These are phyloP conservation scores for Exsudoporus frostii DNA, from an alignment of 768 basidiomycete species.

Conservation along the genomic window DNA sequence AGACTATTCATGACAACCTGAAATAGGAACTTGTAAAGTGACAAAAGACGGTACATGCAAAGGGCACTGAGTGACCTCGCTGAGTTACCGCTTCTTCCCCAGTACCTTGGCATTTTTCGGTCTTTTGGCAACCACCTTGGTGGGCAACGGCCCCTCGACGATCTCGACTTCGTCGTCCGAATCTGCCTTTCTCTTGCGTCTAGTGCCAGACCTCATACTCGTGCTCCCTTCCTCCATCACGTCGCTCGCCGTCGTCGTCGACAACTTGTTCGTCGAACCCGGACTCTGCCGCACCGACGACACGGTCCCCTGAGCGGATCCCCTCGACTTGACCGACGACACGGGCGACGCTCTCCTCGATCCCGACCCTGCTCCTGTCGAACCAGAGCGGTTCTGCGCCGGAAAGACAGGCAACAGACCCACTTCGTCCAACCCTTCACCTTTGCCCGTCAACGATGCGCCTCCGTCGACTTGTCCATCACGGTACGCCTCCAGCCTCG, in stretches of 20 bases:
- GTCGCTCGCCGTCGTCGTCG: slow-evolving; percentile 44
- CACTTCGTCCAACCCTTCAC: slow-evolving; percentile 31
- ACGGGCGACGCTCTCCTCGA: slow-evolving; percentile 45
- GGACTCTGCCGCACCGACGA: slow-evolving; percentile 47
- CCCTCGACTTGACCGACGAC: slow-evolving; percentile 47
- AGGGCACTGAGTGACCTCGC: neutral
- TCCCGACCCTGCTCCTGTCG: slow-evolving; percentile 10
- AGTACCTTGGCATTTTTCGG: slow-evolving; percentile 33
- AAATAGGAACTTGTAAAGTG: no score
- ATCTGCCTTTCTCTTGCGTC: slow-evolving; percentile 49
- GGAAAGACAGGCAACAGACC: slow-evolving; percentile 27
- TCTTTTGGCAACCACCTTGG: slow-evolving; percentile 37
- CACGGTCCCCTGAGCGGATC: slow-evolving; percentile 28
- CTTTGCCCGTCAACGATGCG: slow-evolving; percentile 3
- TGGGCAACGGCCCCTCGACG: slow-evolving; percentile 43
- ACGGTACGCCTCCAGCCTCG: slow-evolving; percentile 38
- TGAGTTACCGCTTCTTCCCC: slow-evolving; percentile 41
- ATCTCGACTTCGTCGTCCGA: slow-evolving; percentile 59
- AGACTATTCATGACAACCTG: no score
- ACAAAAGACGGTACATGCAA: no score
- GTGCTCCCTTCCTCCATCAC: slow-evolving; percentile 40
- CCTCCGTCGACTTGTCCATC: slow-evolving; percentile 16
- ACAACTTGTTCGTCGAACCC: slow-evolving; percentile 38
- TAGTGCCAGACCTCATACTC: neutral
- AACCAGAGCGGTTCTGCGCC: slow-evolving; percentile 14